Evolutionary conservation across 345 rosid genomes (phyloP), one percentile per base, ranked within the genome.

Genomic region (Xanthoceras sorbifolium): DNA sequence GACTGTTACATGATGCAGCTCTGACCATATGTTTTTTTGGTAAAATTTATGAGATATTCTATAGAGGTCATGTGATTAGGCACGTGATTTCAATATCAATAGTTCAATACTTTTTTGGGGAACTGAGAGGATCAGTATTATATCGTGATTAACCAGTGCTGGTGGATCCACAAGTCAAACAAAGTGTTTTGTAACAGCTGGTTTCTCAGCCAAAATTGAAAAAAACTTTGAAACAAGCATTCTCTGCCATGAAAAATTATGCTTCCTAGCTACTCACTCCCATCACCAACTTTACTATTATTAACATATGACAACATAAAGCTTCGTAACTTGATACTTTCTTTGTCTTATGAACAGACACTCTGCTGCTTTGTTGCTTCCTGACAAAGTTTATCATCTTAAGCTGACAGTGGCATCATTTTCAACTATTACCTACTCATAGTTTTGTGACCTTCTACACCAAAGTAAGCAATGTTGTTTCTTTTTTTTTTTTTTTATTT

Each of bases 31-130:
- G 69, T 69, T 70, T 69, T 69, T 70, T 69, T 70, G 57, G 32
- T 52, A 38, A 38, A 76, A 69, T 44, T 42, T 55, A 64, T 57
- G 71, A 48, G 12, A 25, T 55, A 36, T 25, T 31, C 54, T 38
- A 60, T 38, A 28, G 17, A 54, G 69, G 74, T 83, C 89, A 87
- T 86, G 90, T 89, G 90, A 81, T 60, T 15, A 59, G 78, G 76
- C 90, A 85, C 86, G 86, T 86, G 89, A 80, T 74, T 23, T 63
- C 65, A 26, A 46, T 66, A 67, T 69, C 46, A 34, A 64, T 59
- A 72, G 48, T n/a, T 69, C 46, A 34, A 64, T 59, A 72, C 57
- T n/a, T 78, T 78, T 64, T 29, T 60, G 85, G 75, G 75, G 69
- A 62, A 8, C 62, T 57, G 28, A 70, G 72, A 42, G 25, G 22